Evolutionary conservation across 1,139 yeast species (phyloP).

Genomic region (Blastobotrys illinoisensis): DNA sequence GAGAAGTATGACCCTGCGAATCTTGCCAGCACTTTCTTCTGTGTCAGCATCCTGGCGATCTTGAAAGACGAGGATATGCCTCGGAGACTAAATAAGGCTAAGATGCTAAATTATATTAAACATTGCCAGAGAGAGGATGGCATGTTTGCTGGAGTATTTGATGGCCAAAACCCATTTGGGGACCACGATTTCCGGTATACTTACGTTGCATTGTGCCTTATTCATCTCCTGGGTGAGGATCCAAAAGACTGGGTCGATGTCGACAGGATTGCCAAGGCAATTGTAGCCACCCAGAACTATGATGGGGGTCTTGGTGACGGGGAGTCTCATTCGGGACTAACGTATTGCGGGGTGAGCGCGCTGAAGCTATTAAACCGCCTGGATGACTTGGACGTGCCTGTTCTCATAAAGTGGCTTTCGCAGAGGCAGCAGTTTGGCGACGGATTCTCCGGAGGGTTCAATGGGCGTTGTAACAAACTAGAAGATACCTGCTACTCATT

Average conservation of each 20-base stretch:
- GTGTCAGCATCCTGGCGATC: constrained; percentile 38
- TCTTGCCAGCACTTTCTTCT: constrained; percentile 56
- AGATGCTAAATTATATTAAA: constrained; percentile 46
- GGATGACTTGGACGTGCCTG: constrained; percentile 29
- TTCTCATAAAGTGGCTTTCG: constrained; percentile 52
- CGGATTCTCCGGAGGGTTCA: constrained; percentile 69
- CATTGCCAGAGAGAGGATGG: constrained; percentile 57
- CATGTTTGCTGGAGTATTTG: constrained; percentile 47
- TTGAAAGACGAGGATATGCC: constrained; percentile 40
- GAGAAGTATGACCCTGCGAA: constrained; percentile 51
- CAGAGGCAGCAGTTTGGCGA: constrained; percentile 52
- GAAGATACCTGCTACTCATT: constrained; percentile 91
- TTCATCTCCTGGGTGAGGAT: constrained; percentile 48
- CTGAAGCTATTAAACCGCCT: constrained; percentile 42
- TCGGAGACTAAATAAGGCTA: constrained; percentile 38
- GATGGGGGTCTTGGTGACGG: constrained; percentile 69
- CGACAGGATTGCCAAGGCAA: constrained; percentile 2
- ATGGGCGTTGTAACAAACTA: constrained; percentile 79
- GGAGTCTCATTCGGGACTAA: constrained; percentile 85
- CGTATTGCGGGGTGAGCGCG: constrained; percentile 78
- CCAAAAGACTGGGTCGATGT: constrained; percentile 17
- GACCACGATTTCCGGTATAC: constrained; percentile 70
- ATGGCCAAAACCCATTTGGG: constrained; percentile 44
- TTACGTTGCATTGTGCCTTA: constrained; percentile 60
- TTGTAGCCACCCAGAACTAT: constrained; percentile 27